Conservation (phyloP, 139 green algal species). For the Zygnema circumcarinatum region DNA sequence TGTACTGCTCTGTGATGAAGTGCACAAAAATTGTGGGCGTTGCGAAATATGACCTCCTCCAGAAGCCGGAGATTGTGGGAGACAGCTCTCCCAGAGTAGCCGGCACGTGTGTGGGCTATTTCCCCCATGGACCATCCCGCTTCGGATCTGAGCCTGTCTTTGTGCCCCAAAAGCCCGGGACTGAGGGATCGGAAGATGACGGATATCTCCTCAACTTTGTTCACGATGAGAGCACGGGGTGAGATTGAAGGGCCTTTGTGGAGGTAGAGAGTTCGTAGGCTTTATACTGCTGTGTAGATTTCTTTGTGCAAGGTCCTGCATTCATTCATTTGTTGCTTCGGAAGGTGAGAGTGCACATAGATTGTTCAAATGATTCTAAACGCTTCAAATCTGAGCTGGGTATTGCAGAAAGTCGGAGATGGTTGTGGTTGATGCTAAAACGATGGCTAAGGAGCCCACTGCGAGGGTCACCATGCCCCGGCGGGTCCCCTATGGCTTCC, state of each 20-base stretch:
- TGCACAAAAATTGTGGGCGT: slow-evolving; percentile 66
- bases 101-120: slow-evolving; percentile 40
- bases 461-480: slow-evolving; percentile 69
- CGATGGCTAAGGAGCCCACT: slow-evolving; percentile 71
- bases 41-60: slow-evolving; percentile 74
- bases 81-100: neutral
- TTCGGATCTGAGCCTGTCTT: slow-evolving; percentile 78
- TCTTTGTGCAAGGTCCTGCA: neutral
- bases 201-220: slow-evolving; percentile 80
- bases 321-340: no score
- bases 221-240: slow-evolving; percentile 58
- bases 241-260: no score
- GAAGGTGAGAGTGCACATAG: no score
- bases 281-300: slow-evolving; percentile 2
- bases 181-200: slow-evolving; percentile 71
- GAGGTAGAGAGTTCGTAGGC: no score
- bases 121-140: slow-evolving; percentile 61
- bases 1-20: slow-evolving; percentile 18
- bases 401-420: slow-evolving; percentile 62
- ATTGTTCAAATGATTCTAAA: no score
- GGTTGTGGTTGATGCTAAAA: slow-evolving; percentile 74
- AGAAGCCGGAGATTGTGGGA: neutral
- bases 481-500: slow-evolving; percentile 78
- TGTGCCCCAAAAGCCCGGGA: slow-evolving; percentile 62
- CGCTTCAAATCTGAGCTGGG: no score